Percentiles rank a stretch among this genome's conserved stretches.
phyloP scores from a whole-genome alignment of 2,329 filamentous ascomycete species.

The Ustulina deusta region DNA sequence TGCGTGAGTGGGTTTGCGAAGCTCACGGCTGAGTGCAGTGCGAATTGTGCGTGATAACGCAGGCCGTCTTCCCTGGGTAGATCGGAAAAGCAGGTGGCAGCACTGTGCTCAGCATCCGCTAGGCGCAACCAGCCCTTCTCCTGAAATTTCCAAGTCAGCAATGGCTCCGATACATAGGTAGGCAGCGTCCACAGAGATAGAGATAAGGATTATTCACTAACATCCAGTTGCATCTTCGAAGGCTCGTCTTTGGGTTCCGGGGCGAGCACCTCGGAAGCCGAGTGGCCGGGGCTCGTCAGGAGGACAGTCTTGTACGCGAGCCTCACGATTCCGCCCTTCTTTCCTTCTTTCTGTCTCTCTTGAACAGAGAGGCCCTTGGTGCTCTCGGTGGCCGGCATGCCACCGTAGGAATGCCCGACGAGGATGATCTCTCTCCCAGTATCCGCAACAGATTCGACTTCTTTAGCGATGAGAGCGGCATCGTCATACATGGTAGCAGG shows the following conservation, averaged over 20 bases:
- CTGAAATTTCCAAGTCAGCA: constrained; percentile 30
- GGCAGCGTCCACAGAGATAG: background rate
- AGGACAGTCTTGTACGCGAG: constrained; percentile 51
- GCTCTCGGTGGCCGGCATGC: constrained; percentile 48
- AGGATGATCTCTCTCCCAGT: constrained; percentile 45
- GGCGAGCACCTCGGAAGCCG: constrained; percentile 25
- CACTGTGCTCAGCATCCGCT: constrained; percentile 30
- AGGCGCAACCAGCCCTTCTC: constrained; percentile 48
- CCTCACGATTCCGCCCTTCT: constrained; percentile 54
- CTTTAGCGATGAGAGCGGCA: constrained; percentile 49
- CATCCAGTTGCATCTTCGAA: constrained; percentile 20
- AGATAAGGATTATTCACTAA: constrained; percentile 13
- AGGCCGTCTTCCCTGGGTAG: constrained; percentile 45
- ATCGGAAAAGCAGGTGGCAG: constrained; percentile 45
- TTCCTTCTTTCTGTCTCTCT: constrained; percentile 50
- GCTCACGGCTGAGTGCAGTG: constrained; percentile 51
- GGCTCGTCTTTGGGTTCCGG: constrained; percentile 20
- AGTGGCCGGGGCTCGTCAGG: constrained; percentile 43
- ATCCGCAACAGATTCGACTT: constrained; percentile 53
- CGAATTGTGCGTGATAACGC: constrained; percentile 18
- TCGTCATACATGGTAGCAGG: constrained; percentile 52
- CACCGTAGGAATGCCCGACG: constrained; percentile 48
- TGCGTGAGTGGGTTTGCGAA: constrained; percentile 54
- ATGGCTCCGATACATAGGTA: background rate
- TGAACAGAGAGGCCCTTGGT: constrained; percentile 51